Conservation (phyloP, 495 filamentous ascomycete species). For the Penicillium pulvis region DNA sequence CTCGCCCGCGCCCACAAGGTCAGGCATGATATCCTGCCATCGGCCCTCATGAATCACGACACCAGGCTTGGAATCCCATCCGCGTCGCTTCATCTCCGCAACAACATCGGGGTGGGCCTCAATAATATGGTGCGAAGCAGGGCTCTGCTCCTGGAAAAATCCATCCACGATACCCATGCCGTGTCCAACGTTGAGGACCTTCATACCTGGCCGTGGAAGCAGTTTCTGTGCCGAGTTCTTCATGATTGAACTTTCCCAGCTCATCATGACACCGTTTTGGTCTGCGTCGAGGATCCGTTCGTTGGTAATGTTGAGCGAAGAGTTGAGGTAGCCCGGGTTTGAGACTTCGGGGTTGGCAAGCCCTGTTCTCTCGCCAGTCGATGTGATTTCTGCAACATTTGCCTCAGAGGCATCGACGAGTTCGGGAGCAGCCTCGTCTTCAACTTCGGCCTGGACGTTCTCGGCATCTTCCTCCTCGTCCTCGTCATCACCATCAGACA, state of each 20-base stretch:
- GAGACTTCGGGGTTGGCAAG: constrained; percentile 47
- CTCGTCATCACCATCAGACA: constrained; percentile 64
- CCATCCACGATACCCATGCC: constrained; percentile 94
- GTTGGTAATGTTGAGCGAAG: constrained; percentile 69
- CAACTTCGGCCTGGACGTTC: constrained; percentile 14
- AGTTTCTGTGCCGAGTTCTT: constrained; percentile 67
- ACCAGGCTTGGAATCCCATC: constrained; percentile 65
- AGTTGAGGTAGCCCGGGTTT: constrained; percentile 75
- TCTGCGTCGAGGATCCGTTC: constrained; percentile 78
- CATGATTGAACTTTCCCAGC: constrained; percentile 95
- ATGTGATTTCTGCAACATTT: constrained; percentile 12
- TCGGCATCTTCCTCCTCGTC: constrained; percentile 42
- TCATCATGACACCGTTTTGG: constrained; percentile 95
- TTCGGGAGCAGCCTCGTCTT: constrained; percentile 30
- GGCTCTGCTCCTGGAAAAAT: constrained; percentile 71
- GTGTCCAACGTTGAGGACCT: constrained; percentile 89
- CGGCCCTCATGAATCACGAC: constrained; percentile 69
- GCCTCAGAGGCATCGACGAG: constrained; percentile 31
- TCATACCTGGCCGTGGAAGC: constrained; percentile 58
- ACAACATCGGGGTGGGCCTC: constrained; percentile 89
- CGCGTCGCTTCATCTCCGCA: constrained; percentile 61
- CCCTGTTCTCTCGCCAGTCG: constrained; percentile 14
- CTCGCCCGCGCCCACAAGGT: constrained; percentile 66
- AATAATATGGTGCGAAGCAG: constrained; percentile 78
- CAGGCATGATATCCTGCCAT: constrained; percentile 83